A percentile compares a stretch with the other conserved stretches of the same genome.
Conservation (phyloP, 768 basidiomycete species). For the Mycena albidolilacea region DNA sequence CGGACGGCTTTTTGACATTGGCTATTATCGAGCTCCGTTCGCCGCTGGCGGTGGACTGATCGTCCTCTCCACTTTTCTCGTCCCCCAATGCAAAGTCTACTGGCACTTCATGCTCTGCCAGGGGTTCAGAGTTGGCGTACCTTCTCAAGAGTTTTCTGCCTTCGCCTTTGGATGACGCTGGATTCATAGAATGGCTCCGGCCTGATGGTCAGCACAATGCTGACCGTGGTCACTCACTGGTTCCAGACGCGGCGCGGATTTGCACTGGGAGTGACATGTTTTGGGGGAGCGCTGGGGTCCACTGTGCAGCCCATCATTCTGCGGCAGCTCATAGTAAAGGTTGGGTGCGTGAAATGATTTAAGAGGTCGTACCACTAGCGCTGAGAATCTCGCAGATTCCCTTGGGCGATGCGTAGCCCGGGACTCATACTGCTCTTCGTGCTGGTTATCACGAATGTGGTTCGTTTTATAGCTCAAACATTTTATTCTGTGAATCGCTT, state of each 20-base stretch:
- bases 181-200: too few species aligned
- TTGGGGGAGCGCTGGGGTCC: conserved; percentile 62
- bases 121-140: conserved; percentile 65
- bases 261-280: conserved; percentile 61
- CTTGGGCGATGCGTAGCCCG: too few species aligned
- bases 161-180: background rate
- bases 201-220: too few species aligned
- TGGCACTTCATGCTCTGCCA: conserved; percentile 59
- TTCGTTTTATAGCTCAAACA: too few species aligned
- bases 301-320: conserved; percentile 43
- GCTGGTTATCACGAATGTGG: too few species aligned
- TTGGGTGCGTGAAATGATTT: too few species aligned
- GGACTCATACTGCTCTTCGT: too few species aligned
- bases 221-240: conserved; percentile 60
- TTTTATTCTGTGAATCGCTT: background rate
- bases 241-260: conserved; percentile 59
- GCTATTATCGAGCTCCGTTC: conserved; percentile 61
- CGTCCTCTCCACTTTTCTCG: conserved; percentile 60
- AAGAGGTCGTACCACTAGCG: too few species aligned
- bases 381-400: too few species aligned
- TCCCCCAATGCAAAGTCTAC: conserved; percentile 59
- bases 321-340: too few species aligned
- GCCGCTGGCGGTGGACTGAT: conserved; percentile 56
- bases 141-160: conserved; percentile 29
- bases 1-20: conserved; percentile 64